Percentiles rank a stretch among this genome's conserved stretches.
phyloP scores from a whole-genome alignment of 768 basidiomycete species.

The Plicaturopsis crispa region DNA sequence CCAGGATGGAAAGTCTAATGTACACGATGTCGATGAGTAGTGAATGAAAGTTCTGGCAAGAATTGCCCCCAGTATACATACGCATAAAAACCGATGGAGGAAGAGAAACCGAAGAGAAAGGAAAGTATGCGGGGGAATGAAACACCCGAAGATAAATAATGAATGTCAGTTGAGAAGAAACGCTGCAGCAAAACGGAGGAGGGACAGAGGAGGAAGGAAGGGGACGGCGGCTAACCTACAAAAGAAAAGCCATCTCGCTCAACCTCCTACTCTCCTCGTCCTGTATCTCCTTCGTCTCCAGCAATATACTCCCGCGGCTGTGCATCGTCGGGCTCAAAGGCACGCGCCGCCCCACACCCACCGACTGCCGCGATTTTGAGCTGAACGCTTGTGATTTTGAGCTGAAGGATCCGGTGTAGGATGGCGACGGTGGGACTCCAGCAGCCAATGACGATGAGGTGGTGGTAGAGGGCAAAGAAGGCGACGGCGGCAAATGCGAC shows the following conservation, averaged over 20 bases:
- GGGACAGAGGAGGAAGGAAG: not conserved
- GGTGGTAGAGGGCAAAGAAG: constrained; percentile 10
- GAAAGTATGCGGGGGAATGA: constrained; percentile 6
- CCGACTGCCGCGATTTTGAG: constrained; percentile 6
- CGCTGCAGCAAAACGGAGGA: not conserved
- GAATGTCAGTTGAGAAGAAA: constrained; percentile 3
- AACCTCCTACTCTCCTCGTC: constrained; percentile 65
- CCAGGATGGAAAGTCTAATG: too few relatives aligned
- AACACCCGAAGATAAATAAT: constrained; percentile 7
- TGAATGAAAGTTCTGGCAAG: too few relatives aligned
- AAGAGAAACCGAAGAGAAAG: too few relatives aligned
- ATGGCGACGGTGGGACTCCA: not conserved
- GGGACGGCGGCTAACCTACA: too few relatives aligned
- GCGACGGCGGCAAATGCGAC: constrained; percentile 32
- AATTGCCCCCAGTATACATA: too few relatives aligned
- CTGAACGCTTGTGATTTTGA: not conserved
- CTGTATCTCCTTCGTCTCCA: constrained; percentile 44
- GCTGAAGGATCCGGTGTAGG: not conserved
- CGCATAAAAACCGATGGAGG: too few relatives aligned
- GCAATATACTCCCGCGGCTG: constrained; percentile 46
- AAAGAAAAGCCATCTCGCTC: constrained; percentile 65
- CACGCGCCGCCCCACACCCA: constrained; percentile 20
- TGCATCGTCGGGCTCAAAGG: constrained; percentile 55
- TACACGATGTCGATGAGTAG: too few relatives aligned
- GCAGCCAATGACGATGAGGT: constrained; percentile 1